phyloP scores from a whole-genome alignment of 2,329 filamentous ascomycete genomes.

The Alternaria tenuissima region DNA sequence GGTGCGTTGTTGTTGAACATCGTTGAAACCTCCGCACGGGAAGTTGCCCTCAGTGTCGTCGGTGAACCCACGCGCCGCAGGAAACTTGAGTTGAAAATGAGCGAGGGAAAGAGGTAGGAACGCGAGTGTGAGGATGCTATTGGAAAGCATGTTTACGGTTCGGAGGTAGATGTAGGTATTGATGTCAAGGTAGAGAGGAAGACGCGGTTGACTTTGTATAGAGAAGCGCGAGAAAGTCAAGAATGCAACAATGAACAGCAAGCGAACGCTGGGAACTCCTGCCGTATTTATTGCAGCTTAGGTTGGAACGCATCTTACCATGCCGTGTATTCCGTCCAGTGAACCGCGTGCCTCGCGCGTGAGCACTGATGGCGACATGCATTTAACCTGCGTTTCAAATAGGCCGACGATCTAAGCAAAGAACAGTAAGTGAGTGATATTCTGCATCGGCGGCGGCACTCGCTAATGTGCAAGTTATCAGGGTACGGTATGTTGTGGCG shows the following conservation, averaged over 20 bases:
- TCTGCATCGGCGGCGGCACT: conserved; percentile 27
- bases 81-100: conserved; percentile 65
- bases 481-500: conserved; percentile 10
- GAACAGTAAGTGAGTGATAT: conserved; percentile 32
- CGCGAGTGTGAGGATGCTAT: conserved; percentile 49
- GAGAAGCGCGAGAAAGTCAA: conserved; percentile 9
- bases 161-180: neutral
- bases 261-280: conserved; percentile 22
- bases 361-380: conserved; percentile 18
- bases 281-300: conserved; percentile 41
- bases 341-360: conserved; percentile 33
- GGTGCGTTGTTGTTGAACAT: conserved; percentile 56
- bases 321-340: conserved; percentile 39
- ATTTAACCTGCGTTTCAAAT: conserved; percentile 25
- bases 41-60: conserved; percentile 57
- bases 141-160: conserved; percentile 42
- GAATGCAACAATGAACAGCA: conserved; percentile 2
- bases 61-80: conserved; percentile 59
- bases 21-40: conserved; percentile 62
- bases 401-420: conserved; percentile 22
- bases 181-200: conserved; percentile 2
- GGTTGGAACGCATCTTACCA: conserved; percentile 21
- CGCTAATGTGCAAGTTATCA: conserved; percentile 22
- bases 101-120: conserved; percentile 59
- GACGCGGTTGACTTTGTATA: neutral